Evolutionary conservation across 805 yeast genomes (phyloP), one percentile per base, ranked within the genome.

Genomic region (Schizosaccharomyces octosporus): DNA sequence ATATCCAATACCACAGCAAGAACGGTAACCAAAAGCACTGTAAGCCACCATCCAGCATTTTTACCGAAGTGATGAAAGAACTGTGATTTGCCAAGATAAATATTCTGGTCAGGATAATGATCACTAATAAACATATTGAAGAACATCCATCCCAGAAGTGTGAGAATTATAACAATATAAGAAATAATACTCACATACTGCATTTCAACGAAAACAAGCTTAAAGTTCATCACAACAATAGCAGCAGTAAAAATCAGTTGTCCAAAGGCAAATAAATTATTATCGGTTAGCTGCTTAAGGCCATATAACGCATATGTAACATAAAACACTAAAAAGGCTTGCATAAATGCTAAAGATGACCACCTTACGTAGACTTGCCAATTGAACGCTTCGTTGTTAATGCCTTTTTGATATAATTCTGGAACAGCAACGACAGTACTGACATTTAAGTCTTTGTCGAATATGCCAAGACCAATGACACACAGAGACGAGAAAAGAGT

Each of bases 401-500:
- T 81, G 1, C 81, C 66, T 5, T 64, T 64, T 21, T 65, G 42
- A 69, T 93, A 93, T 32, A 93, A 74, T 70, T 89, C 96, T 0
- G 99, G 99, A 4, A 88, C 85, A 0, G 97, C 93, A 61, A 90
- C 70, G 61, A 93, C 75, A 0, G 97, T 90, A 0, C 93, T 80
- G 0, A 97, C 95, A 59, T 81, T 77, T 69, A 93, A 75, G 68
- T 93, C 99, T 68, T 84, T 85, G 67, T 90, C 95, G 71, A 93
- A 84, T 81, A 89, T 86, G n/a, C 99, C 99, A 61, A 93, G 76
- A 67, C 94, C 85, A 48, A 93, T 71, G 2, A 93, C 97, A 0
- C 96, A 89, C 60, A 93, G 74, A 0, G 96, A 87, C 0, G 98
- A 90, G 73, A 93, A 94, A 64, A 93, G 76, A 0, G 98, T 94